Conservation (phyloP, 768 basidiomycete species). For the Panaeolus papilionaceus region DNA sequence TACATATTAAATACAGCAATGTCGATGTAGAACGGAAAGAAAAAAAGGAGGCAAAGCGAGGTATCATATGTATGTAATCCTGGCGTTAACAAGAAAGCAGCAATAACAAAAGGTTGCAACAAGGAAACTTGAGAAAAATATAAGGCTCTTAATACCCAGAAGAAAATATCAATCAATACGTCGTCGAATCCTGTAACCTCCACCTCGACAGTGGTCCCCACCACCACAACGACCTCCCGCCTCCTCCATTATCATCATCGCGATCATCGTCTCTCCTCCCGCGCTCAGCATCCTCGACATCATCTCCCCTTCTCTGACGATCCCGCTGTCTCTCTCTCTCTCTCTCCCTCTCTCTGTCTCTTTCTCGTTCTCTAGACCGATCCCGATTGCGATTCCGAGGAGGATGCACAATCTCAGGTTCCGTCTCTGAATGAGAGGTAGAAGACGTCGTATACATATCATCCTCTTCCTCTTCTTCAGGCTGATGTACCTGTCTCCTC, state of each 20-base stretch:
- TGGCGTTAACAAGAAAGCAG: too few relatives aligned
- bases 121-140: not conserved
- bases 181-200: constrained; percentile 80
- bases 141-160: not conserved
- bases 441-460: constrained; percentile 24
- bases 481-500: not conserved
- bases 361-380: not conserved
- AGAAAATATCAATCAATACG: constrained; percentile 47
- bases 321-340: constrained; percentile 8
- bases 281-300: constrained; percentile 13
- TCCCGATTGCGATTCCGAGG: not conserved
- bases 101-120: not conserved
- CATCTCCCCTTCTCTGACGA: not conserved
- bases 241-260: constrained; percentile 22
- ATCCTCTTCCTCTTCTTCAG: constrained; percentile 22
- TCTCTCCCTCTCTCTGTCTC: not conserved
- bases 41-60: too few relatives aligned
- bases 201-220: constrained; percentile 80
- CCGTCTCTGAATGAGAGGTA: constrained; percentile 14
- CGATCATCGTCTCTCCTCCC: constrained; percentile 11
- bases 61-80: too few relatives aligned
- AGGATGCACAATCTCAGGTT: not conserved
- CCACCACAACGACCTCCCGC: constrained; percentile 68
- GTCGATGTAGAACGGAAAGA: too few relatives aligned
- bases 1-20: too few relatives aligned